Conservation (phyloP, 208 protist species). For the Trypanosoma melophagium region DNA sequence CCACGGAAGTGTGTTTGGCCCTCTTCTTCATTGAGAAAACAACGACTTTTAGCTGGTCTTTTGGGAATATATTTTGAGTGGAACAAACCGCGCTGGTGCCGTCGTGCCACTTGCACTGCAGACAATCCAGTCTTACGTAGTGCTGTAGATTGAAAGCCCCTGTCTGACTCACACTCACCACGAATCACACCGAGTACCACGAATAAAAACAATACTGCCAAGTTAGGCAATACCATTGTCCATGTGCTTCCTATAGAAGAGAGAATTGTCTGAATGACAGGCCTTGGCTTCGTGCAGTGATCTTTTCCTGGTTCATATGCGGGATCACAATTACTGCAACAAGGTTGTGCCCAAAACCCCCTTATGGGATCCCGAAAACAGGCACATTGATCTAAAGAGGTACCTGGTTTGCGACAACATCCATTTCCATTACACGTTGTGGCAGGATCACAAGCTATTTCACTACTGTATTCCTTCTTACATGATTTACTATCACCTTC, state of each 20-base stretch:
- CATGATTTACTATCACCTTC: conserved; percentile 10
- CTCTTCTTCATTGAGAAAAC: conserved; percentile 49
- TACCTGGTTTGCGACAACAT: conserved; percentile 42
- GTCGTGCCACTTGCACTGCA: conserved; percentile 65
- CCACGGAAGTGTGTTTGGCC: neutral
- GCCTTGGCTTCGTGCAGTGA: conserved; percentile 23
- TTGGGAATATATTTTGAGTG: conserved; percentile 77
- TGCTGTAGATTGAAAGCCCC: conserved; percentile 54
- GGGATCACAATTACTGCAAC: conserved; percentile 37
- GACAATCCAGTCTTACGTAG: conserved; percentile 73
- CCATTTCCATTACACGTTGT: conserved; percentile 57
- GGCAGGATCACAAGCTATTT: conserved; percentile 22
- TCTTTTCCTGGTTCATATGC: conserved; percentile 33
- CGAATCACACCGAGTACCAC: conserved; percentile 58
- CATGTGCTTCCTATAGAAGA: conserved; percentile 71
- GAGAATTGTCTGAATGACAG: conserved; percentile 49
- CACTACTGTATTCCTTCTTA: conserved; percentile 29
- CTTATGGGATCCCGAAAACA: conserved; percentile 44
- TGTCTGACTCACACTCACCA: conserved; percentile 65
- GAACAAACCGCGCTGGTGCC: conserved; percentile 60
- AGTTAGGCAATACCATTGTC: conserved; percentile 83
- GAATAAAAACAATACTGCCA: conserved; percentile 71
- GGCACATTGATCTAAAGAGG: conserved; percentile 22
- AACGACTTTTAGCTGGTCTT: conserved; percentile 60
- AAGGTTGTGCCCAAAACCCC: conserved; percentile 43